Base-by-base conservation (phyloP, 2,329 filamentous ascomycete genomes). In the Diaporthe caulivora region DNA sequence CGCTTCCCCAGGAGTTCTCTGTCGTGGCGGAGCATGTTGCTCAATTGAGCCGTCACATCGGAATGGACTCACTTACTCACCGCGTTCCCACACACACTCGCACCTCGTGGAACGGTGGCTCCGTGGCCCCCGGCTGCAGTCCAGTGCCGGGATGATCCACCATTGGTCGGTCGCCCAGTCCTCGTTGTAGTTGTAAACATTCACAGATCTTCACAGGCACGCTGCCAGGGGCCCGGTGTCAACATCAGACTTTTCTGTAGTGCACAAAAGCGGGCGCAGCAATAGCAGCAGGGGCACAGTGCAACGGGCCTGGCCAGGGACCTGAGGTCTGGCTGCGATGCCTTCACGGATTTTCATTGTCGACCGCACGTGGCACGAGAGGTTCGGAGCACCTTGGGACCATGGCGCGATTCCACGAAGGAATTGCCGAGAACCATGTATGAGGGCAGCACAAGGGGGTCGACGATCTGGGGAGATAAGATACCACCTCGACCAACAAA, bases 381-480 rank as follows among this genome's bases (percentile, higher is more conserved):
- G 40, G 71, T 34, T 54, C 57, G 65, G 55, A 49, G 73, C 54
- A 42, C 24, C 11, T 18, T 34, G 34, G 51, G 34, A 3, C 26
- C 57, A 37, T 44, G 54, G 31, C 70, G 58, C 15, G 57, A 74
- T 49, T 47, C 64, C 70, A 57, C 60, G 40, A 51, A 44, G 58
- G 67, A 74, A 29, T 51, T 37, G 55, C 64, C 70, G 44, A 65
- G 49, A 57, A 34, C 64, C 73, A 49, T 47, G 29, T 11, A 44
- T 55, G 64, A 68, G 68, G 34, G 64, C 29, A 70, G 42, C 26
- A 21, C 64, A 29, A 69, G 31, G 29, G 47, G 54, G 55, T 42
- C 57, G 58, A 71, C 53, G 70, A 58, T 51, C 73, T 72, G 73
- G 55, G 44, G 34, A 55, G 49, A 47, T 47, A 54, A 73, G 31